Evolutionary conservation across 345 rosid species (phyloP).

Genomic region (Raphanus sativus): DNA sequence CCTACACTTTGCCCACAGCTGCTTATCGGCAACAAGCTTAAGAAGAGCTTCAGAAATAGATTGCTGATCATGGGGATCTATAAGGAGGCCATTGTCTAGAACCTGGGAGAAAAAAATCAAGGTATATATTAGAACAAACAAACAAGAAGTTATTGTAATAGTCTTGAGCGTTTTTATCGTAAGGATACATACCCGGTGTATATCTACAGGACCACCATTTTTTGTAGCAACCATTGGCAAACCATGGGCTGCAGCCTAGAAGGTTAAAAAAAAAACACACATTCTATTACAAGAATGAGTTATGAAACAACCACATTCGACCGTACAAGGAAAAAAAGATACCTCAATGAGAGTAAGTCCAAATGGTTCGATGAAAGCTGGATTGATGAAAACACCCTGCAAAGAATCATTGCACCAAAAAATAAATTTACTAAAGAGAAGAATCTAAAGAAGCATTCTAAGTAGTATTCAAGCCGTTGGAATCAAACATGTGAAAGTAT

Average conservation of each 20-base stretch:
- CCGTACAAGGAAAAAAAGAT: conserved; percentile 17
- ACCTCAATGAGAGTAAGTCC: conserved; percentile 99
- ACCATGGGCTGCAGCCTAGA: conserved; percentile 98
- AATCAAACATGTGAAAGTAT: conserved; percentile 9
- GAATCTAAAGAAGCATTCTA: not conserved
- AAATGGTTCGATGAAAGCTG: conserved; percentile 98
- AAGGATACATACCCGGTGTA: conserved; percentile 66
- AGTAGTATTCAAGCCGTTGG: not conserved
- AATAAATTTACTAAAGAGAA: not conserved
- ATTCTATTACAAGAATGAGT: not conserved
- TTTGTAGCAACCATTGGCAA: conserved; percentile 95
- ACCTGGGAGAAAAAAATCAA: conserved; percentile 48
- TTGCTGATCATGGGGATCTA: conserved; percentile 95
- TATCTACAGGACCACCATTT: conserved; percentile 99
- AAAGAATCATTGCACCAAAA: conserved; percentile 10
- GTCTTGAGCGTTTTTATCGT: not conserved
- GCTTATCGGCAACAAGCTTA: conserved; percentile 94
- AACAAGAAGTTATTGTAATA: not conserved
- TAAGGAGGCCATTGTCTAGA: conserved; percentile 94
- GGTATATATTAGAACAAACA: not conserved
- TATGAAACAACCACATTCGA: conserved; percentile 2
- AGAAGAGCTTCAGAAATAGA: conserved; percentile 94
- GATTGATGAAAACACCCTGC: conserved; percentile 99
- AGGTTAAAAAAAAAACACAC: not conserved
- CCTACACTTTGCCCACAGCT: conserved; percentile 93